These are phyloP conservation scores for Suhomyces sp. DNA, from an alignment of 805 yeast genomes.

Conservation along the genomic window DNA sequence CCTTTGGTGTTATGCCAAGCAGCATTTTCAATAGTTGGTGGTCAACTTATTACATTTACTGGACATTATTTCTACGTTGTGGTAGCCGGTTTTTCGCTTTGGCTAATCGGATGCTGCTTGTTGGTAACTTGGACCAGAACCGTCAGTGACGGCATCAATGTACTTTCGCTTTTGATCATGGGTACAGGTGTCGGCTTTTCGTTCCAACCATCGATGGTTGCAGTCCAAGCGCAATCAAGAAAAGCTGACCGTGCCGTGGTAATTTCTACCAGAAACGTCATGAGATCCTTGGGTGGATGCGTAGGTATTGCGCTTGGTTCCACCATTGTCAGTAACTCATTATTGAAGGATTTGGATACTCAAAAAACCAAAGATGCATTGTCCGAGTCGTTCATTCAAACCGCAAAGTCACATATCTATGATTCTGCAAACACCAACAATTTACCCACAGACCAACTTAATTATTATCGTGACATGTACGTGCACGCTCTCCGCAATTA, in stretches of 20 bases:
- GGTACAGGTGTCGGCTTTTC: slow-evolving; percentile 46
- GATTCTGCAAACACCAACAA: slow-evolving; percentile 7
- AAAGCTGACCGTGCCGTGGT: slow-evolving; percentile 57
- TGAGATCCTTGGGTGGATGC: slow-evolving; percentile 61
- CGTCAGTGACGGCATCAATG: slow-evolving; percentile 30
- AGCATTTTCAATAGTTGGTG: slow-evolving; percentile 40
- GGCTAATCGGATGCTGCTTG: slow-evolving; percentile 42
- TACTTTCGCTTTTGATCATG: slow-evolving; percentile 26
- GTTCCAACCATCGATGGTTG: slow-evolving; percentile 56
- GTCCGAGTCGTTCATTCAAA: slow-evolving; percentile 12
- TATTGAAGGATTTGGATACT: slow-evolving; percentile 20
- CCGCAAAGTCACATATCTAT: slow-evolving; percentile 21
- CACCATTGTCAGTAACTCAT: slow-evolving; percentile 34
- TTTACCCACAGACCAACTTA: slow-evolving; percentile 22
- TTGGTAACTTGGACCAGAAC: slow-evolving; percentile 30
- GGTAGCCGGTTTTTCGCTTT: slow-evolving; percentile 37
- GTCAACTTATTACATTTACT: slow-evolving; percentile 41
- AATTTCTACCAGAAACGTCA: slow-evolving; percentile 53
- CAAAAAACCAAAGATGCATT: slow-evolving; percentile 5
- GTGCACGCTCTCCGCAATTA: slow-evolving; percentile 18
- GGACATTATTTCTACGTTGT: slow-evolving; percentile 45
- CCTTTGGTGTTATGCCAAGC: slow-evolving; percentile 47
- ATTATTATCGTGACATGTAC: slow-evolving; percentile 15
- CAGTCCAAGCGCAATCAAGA: slow-evolving; percentile 50
- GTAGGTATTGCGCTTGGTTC: slow-evolving; percentile 52